Base-by-base conservation (phyloP, 768 basidiomycete species). In the Suillus lakei region DNA sequence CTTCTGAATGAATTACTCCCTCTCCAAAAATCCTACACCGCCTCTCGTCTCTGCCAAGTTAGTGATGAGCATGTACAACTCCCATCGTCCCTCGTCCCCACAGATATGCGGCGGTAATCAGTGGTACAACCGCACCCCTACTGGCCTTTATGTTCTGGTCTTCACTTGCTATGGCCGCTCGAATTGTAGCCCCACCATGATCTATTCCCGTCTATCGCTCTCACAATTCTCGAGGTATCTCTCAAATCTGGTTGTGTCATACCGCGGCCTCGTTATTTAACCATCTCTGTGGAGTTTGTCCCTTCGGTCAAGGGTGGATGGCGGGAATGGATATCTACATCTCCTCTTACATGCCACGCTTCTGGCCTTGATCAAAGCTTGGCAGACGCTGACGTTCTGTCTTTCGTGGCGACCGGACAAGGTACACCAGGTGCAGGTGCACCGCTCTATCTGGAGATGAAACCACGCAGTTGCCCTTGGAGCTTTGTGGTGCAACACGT, bases 261-360 rank as follows among this genome's bases (percentile, higher is more conserved):
- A 58, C 66, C 1, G 32, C 58, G 8, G 26, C 61, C 9, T 54
- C 69, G 16, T 64, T 62, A 32, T 12, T 15, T 4, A 34, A 70
- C 3, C 73, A 68, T 1, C 18, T 73, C 4, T 70, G 72, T 43
- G 68, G 72, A 12, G 70, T 68, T 1, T 66, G 67, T 36, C 36
- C 60, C 5, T 64, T 63, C n/a, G 41, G 23, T 55, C 36, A 5
- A 38, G 66, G 13, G 61, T 64, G 28, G 28, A 32, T 8, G 61
- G 38, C 63, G 50, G 4, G 61, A 69, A 39, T n/a, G 63, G 10
- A 65, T 46, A 55, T 55, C 72, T n/a, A n/a, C n/a, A n/a, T n/a
- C 38, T 72, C 71, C 6, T 75, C 71, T 13, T 75, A 73, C 41
- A 71, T 68, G 2, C 68, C 69, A 72, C 69, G 1, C 60, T 75